Evolutionary conservation across 495 filamentous ascomycete species (phyloP), one percentile per base, ranked within the genome.

Genomic region (Penicillium riverlandense): DNA sequence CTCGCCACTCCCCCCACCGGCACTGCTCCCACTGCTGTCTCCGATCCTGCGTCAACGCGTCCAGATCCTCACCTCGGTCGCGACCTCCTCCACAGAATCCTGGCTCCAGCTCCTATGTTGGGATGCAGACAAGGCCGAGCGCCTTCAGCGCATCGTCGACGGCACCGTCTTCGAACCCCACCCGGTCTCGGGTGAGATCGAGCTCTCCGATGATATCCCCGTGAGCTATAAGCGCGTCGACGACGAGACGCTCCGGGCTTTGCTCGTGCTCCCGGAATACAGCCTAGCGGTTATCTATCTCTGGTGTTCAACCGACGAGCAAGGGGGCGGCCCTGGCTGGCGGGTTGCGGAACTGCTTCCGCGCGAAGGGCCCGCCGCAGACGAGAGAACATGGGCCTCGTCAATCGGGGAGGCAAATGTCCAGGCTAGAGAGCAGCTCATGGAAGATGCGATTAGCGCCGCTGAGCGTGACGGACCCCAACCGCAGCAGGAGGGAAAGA

Each of bases 71-170:
- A 79, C 82, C 33, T 61, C 69, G 2, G 60, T 68, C 4, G 56
- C 62, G 12, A 63, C 73, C 1, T 77, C 82, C 16, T 70, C 77
- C 40, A 68, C 74, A 1, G 86, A 91, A 13, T 85, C 87, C 48
- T 98, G 92, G 92, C 80, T 96, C 8, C 74, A 79, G 2, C 66
- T 95, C n/a, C 76, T 98, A n/a, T 89, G 81, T 54, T 98, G 94
- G 80, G 83, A 90, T 43, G 43, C 71, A 1, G 61, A 71, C 10
- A 82, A 82, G 41, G 88, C 84, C 2, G 68, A 85, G 28, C 77
- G 71, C 44, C 74, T 98, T 11, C 76, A 76, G 9, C 66, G 71
- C 11, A 66, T 86, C 29, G 76, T 91, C 15, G 74, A 80, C 50
- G 75, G 72, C 28, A 77, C 87, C 29, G 70, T 66, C 22, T 79